Conservation (phyloP, 768 basidiomycete species). For the Leccinum rimulosum region DNA sequence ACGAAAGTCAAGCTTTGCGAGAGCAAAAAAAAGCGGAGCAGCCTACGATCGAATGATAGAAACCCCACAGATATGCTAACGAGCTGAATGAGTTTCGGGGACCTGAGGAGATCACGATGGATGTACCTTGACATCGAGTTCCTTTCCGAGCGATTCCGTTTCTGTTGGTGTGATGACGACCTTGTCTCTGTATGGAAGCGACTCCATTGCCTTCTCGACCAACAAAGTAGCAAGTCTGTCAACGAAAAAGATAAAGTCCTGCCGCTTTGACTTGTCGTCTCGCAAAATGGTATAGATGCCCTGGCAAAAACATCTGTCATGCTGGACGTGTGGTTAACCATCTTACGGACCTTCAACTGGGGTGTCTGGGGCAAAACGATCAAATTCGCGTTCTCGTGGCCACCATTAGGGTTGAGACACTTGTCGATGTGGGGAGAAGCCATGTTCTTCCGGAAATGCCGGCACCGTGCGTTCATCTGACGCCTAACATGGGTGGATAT, state of each 20-base stretch:
- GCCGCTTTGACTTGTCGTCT: constrained; percentile 62
- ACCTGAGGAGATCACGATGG: not conserved
- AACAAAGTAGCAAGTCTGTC: constrained; percentile 84
- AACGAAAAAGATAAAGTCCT: constrained; percentile 92
- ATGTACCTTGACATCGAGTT: constrained; percentile 57
- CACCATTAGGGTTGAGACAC: constrained; percentile 35
- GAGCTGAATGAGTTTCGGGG: not conserved
- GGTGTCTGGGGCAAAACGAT: constrained; percentile 73
- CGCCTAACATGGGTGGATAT: constrained; percentile 88
- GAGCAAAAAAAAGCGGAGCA: not conserved
- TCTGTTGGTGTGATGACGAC: constrained; percentile 68
- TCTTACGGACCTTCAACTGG: constrained; percentile 65
- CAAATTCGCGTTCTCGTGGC: constrained; percentile 49
- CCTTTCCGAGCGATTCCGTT: constrained; percentile 54
- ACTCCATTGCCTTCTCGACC: constrained; percentile 79
- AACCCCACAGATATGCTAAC: constrained; percentile 79
- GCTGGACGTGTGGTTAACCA: not conserved
- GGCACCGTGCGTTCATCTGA: constrained; percentile 77
- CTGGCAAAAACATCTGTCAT: constrained; percentile 37
- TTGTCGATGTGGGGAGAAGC: constrained; percentile 46
- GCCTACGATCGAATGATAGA: constrained; percentile 85
- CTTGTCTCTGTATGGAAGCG: constrained; percentile 68
- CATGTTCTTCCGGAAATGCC: constrained; percentile 71
- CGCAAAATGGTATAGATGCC: constrained; percentile 89
- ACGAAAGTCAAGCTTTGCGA: constrained; percentile 3